Evolutionary conservation across 441 rosid species (phyloP).

Genomic region (Populus tomentosa): DNA sequence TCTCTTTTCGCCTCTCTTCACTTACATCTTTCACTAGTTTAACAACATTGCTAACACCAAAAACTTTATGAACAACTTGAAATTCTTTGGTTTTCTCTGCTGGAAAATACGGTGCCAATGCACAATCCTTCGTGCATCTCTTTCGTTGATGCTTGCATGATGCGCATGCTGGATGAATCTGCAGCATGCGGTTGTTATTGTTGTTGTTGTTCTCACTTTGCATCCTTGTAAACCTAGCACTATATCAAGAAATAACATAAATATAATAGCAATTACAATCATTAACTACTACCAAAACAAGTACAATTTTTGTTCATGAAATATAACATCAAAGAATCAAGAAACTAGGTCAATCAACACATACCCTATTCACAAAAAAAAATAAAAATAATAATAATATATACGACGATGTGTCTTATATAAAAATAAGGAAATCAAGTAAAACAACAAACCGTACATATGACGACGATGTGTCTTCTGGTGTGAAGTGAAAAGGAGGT

Average conservation of each 20-base stretch:
- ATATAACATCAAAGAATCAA: too few relatives aligned
- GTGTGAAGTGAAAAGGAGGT: background rate
- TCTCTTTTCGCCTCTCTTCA: constrained; percentile 49
- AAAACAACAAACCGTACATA: background rate
- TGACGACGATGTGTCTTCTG: background rate
- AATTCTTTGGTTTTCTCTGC: constrained; percentile 60
- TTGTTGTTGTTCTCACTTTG: constrained; percentile 14
- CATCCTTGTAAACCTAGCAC: constrained; percentile 13
- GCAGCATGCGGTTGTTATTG: background rate
- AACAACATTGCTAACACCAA: constrained; percentile 85
- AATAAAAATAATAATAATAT: too few relatives aligned
- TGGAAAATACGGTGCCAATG: constrained; percentile 86
- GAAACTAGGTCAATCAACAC: too few relatives aligned
- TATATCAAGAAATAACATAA: background rate
- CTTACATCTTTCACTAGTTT: constrained; percentile 55
- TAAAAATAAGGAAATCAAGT: background rate
- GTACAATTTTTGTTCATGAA: too few relatives aligned
- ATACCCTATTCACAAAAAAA: background rate
- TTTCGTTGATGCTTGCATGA: constrained; percentile 94
- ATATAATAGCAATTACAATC: background rate
- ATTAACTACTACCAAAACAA: background rate
- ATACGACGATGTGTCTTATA: too few relatives aligned
- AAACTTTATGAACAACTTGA: constrained; percentile 76
- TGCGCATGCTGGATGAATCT: constrained; percentile 53
- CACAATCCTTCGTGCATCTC: constrained; percentile 78